Conservation (phyloP, 129 eudicot species). For the Helichrysum umbraculigerum region DNA sequence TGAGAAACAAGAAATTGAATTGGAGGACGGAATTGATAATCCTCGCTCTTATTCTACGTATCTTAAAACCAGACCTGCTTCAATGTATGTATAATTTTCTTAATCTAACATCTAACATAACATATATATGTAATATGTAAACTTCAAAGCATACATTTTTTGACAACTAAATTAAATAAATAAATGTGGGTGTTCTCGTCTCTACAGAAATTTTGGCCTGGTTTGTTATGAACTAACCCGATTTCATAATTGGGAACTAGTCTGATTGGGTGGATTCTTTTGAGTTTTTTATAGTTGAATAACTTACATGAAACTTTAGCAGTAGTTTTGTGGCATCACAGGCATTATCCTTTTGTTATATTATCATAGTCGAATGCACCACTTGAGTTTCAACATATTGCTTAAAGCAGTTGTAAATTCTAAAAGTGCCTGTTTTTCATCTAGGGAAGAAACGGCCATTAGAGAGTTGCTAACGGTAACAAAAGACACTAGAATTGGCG, state of each 20-base stretch:
- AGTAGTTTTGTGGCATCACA: background rate
- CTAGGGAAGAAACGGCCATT: constrained; percentile 96
- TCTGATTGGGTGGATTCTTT: too few relatives aligned
- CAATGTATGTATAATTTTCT: constrained; percentile 46
- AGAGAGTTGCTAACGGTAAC: constrained; percentile 72
- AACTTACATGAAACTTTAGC: background rate
- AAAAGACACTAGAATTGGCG: constrained; percentile 72
- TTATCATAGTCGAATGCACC: background rate
- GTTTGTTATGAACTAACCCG: too few relatives aligned
- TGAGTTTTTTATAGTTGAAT: background rate
- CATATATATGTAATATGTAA: background rate
- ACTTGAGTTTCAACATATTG: background rate
- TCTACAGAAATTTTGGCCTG: too few relatives aligned
- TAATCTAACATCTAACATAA: background rate
- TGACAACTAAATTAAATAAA: too few relatives aligned
- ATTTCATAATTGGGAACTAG: too few relatives aligned
- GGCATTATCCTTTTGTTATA: background rate
- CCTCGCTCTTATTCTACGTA: constrained; percentile 76
- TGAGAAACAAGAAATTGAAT: constrained; percentile 59
- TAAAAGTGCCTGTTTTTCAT: constrained; percentile 13
- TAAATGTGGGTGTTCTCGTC: background rate
- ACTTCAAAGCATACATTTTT: background rate
- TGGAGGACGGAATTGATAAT: constrained; percentile 38
- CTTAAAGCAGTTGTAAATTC: background rate
- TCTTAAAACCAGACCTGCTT: constrained; percentile 92